phyloP scores from a whole-genome alignment of 2,329 filamentous ascomycete genomes.

The Emmonsia crescens region DNA sequence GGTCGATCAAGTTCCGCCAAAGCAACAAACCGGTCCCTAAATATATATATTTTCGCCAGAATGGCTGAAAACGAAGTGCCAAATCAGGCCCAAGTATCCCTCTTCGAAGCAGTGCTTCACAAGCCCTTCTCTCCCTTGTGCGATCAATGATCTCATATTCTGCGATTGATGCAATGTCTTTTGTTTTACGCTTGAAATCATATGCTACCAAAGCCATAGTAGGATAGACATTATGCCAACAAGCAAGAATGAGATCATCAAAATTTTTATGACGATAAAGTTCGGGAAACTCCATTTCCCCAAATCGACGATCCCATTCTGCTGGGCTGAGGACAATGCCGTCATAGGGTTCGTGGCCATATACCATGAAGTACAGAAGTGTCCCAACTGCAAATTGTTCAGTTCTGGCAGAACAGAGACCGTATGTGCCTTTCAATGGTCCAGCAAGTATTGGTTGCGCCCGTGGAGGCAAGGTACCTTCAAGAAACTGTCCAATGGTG shows the following conservation, averaged over 20 bases:
- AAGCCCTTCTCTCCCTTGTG: not conserved
- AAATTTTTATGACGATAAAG: not conserved
- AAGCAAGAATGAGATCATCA: not conserved
- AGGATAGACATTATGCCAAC: not conserved
- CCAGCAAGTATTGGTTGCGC: conserved; percentile 10
- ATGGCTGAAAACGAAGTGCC: not conserved
- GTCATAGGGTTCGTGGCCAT: conserved; percentile 11
- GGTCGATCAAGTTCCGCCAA: not conserved
- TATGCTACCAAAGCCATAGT: conserved; percentile 11
- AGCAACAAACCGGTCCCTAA: not conserved
- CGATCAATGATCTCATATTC: not conserved
- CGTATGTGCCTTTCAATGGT: conserved; percentile 14
- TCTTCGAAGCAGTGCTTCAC: not conserved
- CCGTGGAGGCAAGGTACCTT: conserved; percentile 10
- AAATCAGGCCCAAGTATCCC: not conserved
- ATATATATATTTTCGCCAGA: not conserved
- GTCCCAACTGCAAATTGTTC: conserved; percentile 15
- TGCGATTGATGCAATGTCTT: conserved; percentile 4
- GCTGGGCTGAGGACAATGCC: not conserved
- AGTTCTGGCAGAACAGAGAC: conserved; percentile 15
- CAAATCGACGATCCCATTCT: conserved; percentile 9
- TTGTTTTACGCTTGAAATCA: conserved; percentile 11
- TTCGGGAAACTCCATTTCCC: conserved; percentile 2
- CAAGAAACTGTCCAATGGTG: conserved; percentile 13
- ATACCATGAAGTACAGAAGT: conserved; percentile 17